Base-by-base conservation (phyloP, 2,329 filamentous ascomycete species). In the Phyllosticta citriasiana region DNA sequence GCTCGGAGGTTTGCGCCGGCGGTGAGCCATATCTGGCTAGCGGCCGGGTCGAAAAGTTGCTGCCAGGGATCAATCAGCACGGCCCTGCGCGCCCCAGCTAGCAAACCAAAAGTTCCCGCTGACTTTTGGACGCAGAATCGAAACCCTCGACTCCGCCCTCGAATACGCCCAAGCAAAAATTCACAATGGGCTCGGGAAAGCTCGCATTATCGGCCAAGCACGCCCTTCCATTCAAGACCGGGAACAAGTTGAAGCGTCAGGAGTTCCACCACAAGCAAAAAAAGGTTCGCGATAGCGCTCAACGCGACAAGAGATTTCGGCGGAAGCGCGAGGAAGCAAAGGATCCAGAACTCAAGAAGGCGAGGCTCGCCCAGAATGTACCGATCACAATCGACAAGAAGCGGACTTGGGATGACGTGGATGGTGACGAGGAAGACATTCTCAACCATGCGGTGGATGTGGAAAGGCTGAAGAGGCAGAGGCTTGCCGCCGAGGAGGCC, bases 251-350 rank as follows among this genome's bases (percentile, higher is more conserved):
- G 24, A 87, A 86, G 71, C 83, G 94, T 64, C 84, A 94, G 72
- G 81, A 87, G 67, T 82, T 93, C 63, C 88, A 91, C 70, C 80
- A 96, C 63, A 85, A 89, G 67, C 83, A 88, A 70, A 97, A 97
- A 77, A 88, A 88, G 71, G 79, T 82, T 53, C 84, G 84, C 66
- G 88, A 91, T 71, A 87, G 86, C 70, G 79, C 85, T 55, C 89
- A 88, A 68, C 86, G 89, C 69, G 88, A 91, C 68, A 82, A 86
- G 69, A 85, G 92, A 64, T 88, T 91, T 72, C 83, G 84, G 56
- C 82, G 90, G 63, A 91, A 90, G 76, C 89, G 88, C 76, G 89
- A 92, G 70, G 94, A 99, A 75, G 84, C 87, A 65, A 89, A 88
- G 73, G 85, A 97, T 69, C 92, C 93, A 1, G 82, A 84, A 63